Evolutionary conservation across 495 filamentous ascomycete genomes (phyloP).

Genomic region (Penicillium maclennaniae): DNA sequence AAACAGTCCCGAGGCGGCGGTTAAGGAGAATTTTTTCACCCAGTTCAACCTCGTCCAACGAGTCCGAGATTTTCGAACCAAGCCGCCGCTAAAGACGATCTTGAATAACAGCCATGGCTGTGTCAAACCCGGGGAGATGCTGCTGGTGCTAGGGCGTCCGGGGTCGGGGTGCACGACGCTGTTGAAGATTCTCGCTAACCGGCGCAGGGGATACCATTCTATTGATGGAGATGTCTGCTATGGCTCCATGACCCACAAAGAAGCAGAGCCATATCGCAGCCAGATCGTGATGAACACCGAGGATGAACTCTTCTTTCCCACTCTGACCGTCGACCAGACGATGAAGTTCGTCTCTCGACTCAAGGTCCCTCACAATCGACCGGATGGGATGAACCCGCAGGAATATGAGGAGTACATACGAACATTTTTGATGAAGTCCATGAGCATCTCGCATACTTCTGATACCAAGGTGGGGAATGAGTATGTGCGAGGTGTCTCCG

Average conservation of each 20-base stretch:
- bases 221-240: slow-evolving; percentile 9
- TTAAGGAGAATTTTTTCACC: too few relatives aligned
- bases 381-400: slow-evolving; percentile 35
- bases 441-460: slow-evolving; percentile 76
- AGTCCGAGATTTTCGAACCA: too few relatives aligned
- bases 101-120: too few relatives aligned
- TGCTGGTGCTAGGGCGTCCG: too few relatives aligned
- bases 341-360: slow-evolving; percentile 59
- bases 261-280: slow-evolving; percentile 59
- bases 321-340: slow-evolving; percentile 66
- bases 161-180: too few relatives aligned
- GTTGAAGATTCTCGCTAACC: too few relatives aligned
- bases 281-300: slow-evolving; percentile 70
- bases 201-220: too few relatives aligned
- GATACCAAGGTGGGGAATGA: slow-evolving; percentile 78
- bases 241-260: slow-evolving; percentile 51
- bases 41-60: too few relatives aligned
- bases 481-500: slow-evolving; percentile 77
- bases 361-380: slow-evolving; percentile 35
- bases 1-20: too few relatives aligned
- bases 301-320: slow-evolving; percentile 69
- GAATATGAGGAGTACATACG: slow-evolving; percentile 52
- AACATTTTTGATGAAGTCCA: slow-evolving; percentile 64
- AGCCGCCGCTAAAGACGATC: too few relatives aligned
- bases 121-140: too few relatives aligned